Conservation (phyloP, 345 rosid genomes). For the Physaria fendleri region DNA sequence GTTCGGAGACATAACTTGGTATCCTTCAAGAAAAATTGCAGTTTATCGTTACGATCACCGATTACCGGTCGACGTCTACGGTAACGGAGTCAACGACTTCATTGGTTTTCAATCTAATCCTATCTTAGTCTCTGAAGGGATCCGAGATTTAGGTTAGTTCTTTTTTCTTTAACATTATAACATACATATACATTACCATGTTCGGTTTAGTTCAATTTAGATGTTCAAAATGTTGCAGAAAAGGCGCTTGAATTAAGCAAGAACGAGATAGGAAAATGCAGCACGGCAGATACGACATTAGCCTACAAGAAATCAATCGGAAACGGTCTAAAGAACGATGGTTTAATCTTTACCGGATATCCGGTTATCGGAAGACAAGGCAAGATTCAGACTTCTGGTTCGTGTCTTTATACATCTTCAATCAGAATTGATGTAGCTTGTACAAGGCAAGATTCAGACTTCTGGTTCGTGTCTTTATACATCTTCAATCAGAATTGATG, state of each 20-base stretch:
- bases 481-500: slow-evolving; percentile 32
- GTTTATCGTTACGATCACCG: slow-evolving; percentile 71
- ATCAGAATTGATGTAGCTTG: slow-evolving; percentile 41
- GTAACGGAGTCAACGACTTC: slow-evolving; percentile 63
- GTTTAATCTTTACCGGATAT: slow-evolving; percentile 58
- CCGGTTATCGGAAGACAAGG: slow-evolving; percentile 84
- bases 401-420: slow-evolving; percentile 63
- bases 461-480: slow-evolving; percentile 86
- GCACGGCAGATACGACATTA: slow-evolving; percentile 42
- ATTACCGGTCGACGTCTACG: slow-evolving; percentile 41
- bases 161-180: not conserved
- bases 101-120: slow-evolving; percentile 66
- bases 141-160: slow-evolving; percentile 53
- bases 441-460: slow-evolving; percentile 62
- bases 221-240: no score
- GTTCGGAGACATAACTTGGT: slow-evolving; percentile 85
- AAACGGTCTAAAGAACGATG: slow-evolving; percentile 66
- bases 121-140: slow-evolving; percentile 46
- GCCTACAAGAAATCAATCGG: slow-evolving; percentile 52
- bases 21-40: slow-evolving; percentile 62
- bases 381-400: slow-evolving; percentile 71
- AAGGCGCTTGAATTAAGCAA: slow-evolving; percentile 43
- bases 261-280: slow-evolving; percentile 52
- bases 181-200: no score
- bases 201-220: no score